Conservation (phyloP, 163 green algal species). For the Prototheca wickerhamii region DNA sequence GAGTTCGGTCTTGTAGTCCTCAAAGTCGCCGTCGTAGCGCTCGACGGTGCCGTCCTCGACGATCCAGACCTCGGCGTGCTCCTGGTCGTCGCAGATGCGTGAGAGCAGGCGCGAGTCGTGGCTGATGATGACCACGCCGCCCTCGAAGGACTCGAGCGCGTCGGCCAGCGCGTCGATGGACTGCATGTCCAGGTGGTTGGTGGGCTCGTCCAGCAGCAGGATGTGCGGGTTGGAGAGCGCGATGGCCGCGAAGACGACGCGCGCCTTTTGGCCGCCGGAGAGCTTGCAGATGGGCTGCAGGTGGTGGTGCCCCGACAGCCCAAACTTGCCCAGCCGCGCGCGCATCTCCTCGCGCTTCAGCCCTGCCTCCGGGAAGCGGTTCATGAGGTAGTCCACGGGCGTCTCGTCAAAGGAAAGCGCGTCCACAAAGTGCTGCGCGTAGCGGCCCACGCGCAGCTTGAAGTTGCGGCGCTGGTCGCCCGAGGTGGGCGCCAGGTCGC, state of each 20-base stretch:
- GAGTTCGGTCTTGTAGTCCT: conserved; percentile 86
- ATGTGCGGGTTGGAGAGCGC: conserved; percentile 82
- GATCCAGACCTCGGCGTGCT: conserved; percentile 61
- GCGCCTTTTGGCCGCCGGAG: conserved; percentile 88
- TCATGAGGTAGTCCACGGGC: conserved; percentile 89
- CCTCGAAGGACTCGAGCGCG: conserved; percentile 81
- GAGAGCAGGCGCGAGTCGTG: conserved; percentile 88
- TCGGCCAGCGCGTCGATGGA: conserved; percentile 95
- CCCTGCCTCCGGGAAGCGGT: conserved; percentile 53
- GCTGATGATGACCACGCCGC: conserved; percentile 96
- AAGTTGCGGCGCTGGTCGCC: conserved; percentile 83
- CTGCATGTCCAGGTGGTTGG: conserved; percentile 98
- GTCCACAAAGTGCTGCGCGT: conserved; percentile 99
- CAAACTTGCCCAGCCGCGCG: conserved; percentile 89
- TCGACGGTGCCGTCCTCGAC: conserved; percentile 84
- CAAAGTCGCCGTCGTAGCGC: conserved; percentile 79
- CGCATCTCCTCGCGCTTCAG: conserved; percentile 87
- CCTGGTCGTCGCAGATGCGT: conserved; percentile 78
- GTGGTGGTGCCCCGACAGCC: conserved; percentile 89
- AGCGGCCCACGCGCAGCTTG: conserved; percentile 91
- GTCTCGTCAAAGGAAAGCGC: conserved; percentile 86
- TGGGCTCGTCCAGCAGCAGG: conserved; percentile 80
- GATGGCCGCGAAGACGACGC: conserved; percentile 95
- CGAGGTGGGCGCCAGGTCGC: conserved; percentile 75
- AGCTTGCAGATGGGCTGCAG: conserved; percentile 95